phyloP scores from a whole-genome alignment of 148 eudicot species.

The Salicornia ramosissima region DNA sequence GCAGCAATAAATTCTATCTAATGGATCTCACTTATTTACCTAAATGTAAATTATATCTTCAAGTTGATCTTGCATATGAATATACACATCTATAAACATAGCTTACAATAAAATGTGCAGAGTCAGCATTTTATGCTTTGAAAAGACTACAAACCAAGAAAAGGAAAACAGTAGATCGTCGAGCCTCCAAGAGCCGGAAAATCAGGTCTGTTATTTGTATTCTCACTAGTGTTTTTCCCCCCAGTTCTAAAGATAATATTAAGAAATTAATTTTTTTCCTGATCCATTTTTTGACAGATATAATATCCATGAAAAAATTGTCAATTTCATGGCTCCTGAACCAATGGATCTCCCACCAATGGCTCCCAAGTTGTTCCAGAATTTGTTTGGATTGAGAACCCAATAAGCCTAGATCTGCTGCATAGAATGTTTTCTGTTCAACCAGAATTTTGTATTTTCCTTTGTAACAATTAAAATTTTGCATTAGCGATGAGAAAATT shows the following conservation, averaged over 20 bases:
- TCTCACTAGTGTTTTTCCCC: background rate
- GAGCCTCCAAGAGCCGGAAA: slow-evolving; percentile 95
- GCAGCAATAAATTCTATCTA: background rate
- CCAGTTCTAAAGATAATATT: background rate
- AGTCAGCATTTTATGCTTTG: slow-evolving; percentile 62
- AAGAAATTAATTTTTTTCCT: background rate
- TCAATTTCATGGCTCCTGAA: slow-evolving; percentile 87
- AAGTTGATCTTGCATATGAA: background rate
- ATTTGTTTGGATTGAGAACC: slow-evolving; percentile 60
- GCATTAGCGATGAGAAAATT: background rate
- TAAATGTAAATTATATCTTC: background rate
- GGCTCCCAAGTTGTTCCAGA: slow-evolving; percentile 65
- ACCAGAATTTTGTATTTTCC: slow-evolving; percentile 2
- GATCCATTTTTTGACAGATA: slow-evolving; percentile 40
- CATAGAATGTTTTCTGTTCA: slow-evolving; percentile 12
- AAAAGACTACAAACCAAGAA: slow-evolving; percentile 78
- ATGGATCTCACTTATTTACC: background rate
- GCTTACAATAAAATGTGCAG: slow-evolving; percentile 29
- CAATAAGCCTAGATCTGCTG: slow-evolving; percentile 35
- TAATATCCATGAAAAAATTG: slow-evolving; percentile 74
- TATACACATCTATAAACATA: no score
- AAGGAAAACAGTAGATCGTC: slow-evolving; percentile 75
- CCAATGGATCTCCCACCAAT: slow-evolving; percentile 55
- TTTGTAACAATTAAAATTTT: background rate
- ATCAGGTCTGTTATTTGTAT: slow-evolving; percentile 43